phyloP scores from a whole-genome alignment of 257 asterid species.

The Linaria vulgaris region DNA sequence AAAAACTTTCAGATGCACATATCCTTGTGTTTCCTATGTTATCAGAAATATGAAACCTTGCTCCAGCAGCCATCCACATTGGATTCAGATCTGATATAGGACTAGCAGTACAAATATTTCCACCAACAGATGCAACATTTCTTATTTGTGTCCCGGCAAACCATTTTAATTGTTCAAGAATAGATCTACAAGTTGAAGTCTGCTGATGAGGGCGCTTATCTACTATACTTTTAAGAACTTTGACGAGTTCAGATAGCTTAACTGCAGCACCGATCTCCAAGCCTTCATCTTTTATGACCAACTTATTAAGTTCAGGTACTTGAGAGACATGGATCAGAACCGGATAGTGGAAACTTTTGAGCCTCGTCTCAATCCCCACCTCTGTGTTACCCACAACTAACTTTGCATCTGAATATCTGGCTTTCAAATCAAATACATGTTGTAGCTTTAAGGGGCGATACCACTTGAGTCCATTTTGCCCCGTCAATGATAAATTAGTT shows the following conservation, averaged over 20 bases:
- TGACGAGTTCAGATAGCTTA: constrained; percentile 70
- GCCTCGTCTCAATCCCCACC: constrained; percentile 88
- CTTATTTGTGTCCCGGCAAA: constrained; percentile 94
- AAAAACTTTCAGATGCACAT: constrained; percentile 67
- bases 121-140: constrained; percentile 87
- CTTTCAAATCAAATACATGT: constrained; percentile 60
- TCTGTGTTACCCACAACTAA: constrained; percentile 88
- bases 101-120: constrained; percentile 97
- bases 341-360: constrained; percentile 69
- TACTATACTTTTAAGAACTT: constrained; percentile 45
- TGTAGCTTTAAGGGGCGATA: constrained; percentile 74
- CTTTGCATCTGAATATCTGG: constrained; percentile 63
- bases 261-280: constrained; percentile 90
- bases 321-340: constrained; percentile 64
- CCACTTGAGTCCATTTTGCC: constrained; percentile 78
- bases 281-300: constrained; percentile 63
- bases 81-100: constrained; percentile 98
- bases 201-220: constrained; percentile 50
- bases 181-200: constrained; percentile 78
- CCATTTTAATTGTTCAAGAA: constrained; percentile 83
- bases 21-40: constrained; percentile 58
- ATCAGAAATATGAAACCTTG: constrained; percentile 63
- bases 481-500: constrained; percentile 52
- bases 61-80: constrained; percentile 88
- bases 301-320: constrained; percentile 70